phyloP scores from a whole-genome alignment of 441 rosid species.

The Populus trichocarpa region DNA sequence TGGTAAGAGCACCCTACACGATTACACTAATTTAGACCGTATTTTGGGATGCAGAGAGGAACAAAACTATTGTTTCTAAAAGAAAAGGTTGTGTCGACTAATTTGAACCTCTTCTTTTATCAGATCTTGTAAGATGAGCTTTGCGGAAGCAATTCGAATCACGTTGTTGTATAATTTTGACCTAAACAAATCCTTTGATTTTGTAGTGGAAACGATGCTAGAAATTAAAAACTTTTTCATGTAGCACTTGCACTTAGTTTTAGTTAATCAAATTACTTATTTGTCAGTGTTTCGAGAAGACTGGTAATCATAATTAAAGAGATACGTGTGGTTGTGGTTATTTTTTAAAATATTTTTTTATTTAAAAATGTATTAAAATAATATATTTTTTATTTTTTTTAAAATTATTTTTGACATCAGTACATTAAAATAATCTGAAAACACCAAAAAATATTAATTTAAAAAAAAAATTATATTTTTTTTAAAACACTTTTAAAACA shows the following conservation, averaged over 20 bases:
- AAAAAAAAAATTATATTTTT: too few relatives aligned
- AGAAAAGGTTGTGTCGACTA: background rate
- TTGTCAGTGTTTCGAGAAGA: background rate
- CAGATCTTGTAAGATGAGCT: background rate
- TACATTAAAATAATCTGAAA: too few relatives aligned
- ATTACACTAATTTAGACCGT: background rate
- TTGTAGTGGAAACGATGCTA: background rate
- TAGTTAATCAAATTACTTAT: background rate
- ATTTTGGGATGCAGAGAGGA: background rate
- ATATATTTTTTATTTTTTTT: too few relatives aligned
- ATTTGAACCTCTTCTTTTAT: background rate
- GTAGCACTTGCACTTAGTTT: background rate
- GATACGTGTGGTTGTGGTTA: accelerated
- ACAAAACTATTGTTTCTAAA: background rate
- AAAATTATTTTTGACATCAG: too few relatives aligned
- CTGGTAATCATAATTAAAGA: background rate
- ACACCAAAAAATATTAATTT: too few relatives aligned
- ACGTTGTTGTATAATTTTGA: background rate
- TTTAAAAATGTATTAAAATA: too few relatives aligned
- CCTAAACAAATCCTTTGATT: background rate
- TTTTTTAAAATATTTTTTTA: too few relatives aligned
- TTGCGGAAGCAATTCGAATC: background rate
- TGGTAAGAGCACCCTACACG: too few relatives aligned
- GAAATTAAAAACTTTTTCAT: background rate
- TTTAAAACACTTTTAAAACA: too few relatives aligned